Evolutionary conservation across 2,329 filamentous ascomycete species (phyloP), one percentile per base, ranked within the genome.

Genomic region (Cadophora sp.): DNA sequence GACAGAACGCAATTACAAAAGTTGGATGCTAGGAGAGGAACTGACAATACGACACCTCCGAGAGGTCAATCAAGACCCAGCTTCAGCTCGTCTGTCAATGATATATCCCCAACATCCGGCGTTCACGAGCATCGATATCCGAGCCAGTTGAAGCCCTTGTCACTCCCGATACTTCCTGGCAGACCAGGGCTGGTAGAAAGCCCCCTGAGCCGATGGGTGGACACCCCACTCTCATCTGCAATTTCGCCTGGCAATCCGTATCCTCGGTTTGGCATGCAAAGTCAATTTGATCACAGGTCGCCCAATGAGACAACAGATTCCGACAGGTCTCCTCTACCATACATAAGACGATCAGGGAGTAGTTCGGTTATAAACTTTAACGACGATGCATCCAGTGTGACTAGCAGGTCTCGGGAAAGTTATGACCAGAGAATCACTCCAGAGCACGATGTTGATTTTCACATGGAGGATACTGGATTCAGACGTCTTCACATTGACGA

Each of bases 351-450:
- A 27, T 83, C 83, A 68, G 80, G 80, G 47, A 83, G 81, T 72
- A 80, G 81, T 67, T 83, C 83, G 14, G 56, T 73, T 11, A 68
- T 73, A 59, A 73, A 70, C 59, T 36, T 70, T 78, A 81, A 67
- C 66, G 86, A 89, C 66, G 86, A 87, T 65, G 76, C 77, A 50
- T 79, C 80, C 36, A 84, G 83, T 68, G 71, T 85, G 48, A 79
- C 82, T 18, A 83, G 80, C 70, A 79, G 81, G 56, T 86, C 85
- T 18, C 82, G 87, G 65, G 85, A 87, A 56, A 89, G 86, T 75
- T 89, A 89, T 78, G 88, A 91, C 70, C 85, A 87, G 60, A 82
- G 83, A 68, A 80, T 84, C 24, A 76, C 73, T 61, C 72, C 72
- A 20, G 76, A 77, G n/a, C 70, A 73, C 43, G 77, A 79, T 62